Base-by-base conservation (phyloP, 768 basidiomycete species). In the Gyrodon lividus region DNA sequence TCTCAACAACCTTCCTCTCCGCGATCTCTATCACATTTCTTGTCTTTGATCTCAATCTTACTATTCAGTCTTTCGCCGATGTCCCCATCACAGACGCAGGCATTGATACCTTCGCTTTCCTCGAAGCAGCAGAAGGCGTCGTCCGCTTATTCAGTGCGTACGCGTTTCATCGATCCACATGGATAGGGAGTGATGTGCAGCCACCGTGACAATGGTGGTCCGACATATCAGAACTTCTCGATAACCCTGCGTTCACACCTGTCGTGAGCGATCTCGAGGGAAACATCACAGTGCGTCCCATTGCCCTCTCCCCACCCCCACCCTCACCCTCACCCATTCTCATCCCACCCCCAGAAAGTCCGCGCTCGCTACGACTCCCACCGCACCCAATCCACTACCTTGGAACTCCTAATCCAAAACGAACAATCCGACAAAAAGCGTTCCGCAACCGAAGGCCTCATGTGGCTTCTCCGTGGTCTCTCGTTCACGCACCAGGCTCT, bases 391-490 rank as follows among this genome's bases (percentile, higher is more conserved):
- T 92, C 88, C 5, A 68, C 71, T 24, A 98, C 97, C 1, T 80
- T 99, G 23, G 91, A 99, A 72, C 72, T 77, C 43, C 82, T 99
- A 23, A 84, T 93, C 5, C 77, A 78, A 62, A 87, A 87, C 62
- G 97, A 98, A 72, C 86, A 89, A 69, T 72, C 71, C 20, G 89
- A 92, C 72, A 92, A 94, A 80, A 93, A 93, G 70, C 80, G 82
- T 14, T 79, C 81, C 0, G 92, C 96, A 2, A 97, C 95, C 0
- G 87, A 95, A 64, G 94, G 92, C 14, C 79, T 98, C 48, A 72
- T 98, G 71, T 99, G 97, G 97, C 80, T 99, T 43, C 78, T 94
- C 43, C 84, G 94, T 26, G 97, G 93, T 3, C 81, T 95, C 46
- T 81, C 83, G 24, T 99, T 99, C 76, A 99, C 96, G 30, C 83